Conservation (phyloP, 192 early-diverging fungal species). For the Jimgerdemannia lactiflua region DNA sequence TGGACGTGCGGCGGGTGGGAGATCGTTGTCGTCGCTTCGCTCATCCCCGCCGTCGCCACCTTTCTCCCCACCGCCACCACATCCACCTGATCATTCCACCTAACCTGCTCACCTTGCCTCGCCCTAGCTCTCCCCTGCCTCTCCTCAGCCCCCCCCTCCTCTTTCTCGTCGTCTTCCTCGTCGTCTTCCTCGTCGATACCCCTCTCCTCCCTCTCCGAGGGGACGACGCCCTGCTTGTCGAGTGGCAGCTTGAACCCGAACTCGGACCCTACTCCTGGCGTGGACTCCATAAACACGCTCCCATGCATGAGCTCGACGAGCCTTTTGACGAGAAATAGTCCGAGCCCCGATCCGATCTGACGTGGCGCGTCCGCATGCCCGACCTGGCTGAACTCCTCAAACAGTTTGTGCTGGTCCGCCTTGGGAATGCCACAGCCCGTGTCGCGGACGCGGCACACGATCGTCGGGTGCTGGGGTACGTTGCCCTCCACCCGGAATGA, state of each 20-base stretch:
- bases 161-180: neutral
- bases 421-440: neutral
- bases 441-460: neutral
- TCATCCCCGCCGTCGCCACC: neutral
- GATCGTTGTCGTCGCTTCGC: no score
- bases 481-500: neutral
- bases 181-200: neutral
- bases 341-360: neutral
- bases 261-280: neutral
- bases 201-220: neutral
- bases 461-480: neutral
- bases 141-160: neutral
- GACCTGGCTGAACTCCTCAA: neutral
- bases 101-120: neutral
- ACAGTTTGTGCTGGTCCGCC: neutral
- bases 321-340: neutral
- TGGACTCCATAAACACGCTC: neutral
- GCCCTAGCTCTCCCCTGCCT: neutral
- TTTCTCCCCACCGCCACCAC: neutral
- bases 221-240: neutral
- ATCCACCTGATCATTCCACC: neutral
- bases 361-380: neutral
- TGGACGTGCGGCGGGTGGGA: neutral
- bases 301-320: neutral
- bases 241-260: neutral